These are phyloP conservation scores for Lentinula aciculospora DNA, from an alignment of 768 basidiomycete species.

Conservation along the genomic window DNA sequence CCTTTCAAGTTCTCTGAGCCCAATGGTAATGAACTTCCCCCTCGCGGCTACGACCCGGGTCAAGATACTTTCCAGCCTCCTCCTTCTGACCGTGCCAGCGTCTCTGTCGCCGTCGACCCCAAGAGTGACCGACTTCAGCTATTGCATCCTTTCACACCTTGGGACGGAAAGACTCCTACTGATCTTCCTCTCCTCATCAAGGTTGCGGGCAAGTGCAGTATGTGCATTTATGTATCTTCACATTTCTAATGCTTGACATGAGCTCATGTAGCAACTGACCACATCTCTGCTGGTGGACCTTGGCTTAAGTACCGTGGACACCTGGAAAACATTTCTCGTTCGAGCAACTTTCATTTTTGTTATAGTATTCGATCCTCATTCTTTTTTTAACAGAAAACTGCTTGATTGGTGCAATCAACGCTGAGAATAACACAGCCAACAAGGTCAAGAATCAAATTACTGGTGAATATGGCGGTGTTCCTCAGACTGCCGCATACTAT, in stretches of 20 bases:
- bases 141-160: slow-evolving; percentile 77
- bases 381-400: slow-evolving; percentile 68
- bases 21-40: slow-evolving; percentile 87
- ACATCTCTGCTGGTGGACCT: slow-evolving; percentile 95
- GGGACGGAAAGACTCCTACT: slow-evolving; percentile 89
- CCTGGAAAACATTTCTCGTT: slow-evolving; percentile 95
- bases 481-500: slow-evolving; percentile 82
- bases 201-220: slow-evolving; percentile 98
- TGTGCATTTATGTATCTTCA: slow-evolving; percentile 23
- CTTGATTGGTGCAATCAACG: slow-evolving; percentile 95
- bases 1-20: slow-evolving; percentile 96
- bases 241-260: not conserved
- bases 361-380: slow-evolving; percentile 7
- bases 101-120: slow-evolving; percentile 81
- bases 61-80: slow-evolving; percentile 97
- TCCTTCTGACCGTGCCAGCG: slow-evolving; percentile 75
- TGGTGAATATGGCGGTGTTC: slow-evolving; percentile 82
- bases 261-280: slow-evolving; percentile 64
- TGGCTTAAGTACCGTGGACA: slow-evolving; percentile 99
- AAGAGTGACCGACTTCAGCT: slow-evolving; percentile 77
- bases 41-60: slow-evolving; percentile 93
- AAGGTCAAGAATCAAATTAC: slow-evolving; percentile 88
- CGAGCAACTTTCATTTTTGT: slow-evolving; percentile 13
- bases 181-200: slow-evolving; percentile 96
- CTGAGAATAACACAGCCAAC: slow-evolving; percentile 95